Conservation (phyloP, 2,329 filamentous ascomycete species). For the Neurospora sp. region DNA sequence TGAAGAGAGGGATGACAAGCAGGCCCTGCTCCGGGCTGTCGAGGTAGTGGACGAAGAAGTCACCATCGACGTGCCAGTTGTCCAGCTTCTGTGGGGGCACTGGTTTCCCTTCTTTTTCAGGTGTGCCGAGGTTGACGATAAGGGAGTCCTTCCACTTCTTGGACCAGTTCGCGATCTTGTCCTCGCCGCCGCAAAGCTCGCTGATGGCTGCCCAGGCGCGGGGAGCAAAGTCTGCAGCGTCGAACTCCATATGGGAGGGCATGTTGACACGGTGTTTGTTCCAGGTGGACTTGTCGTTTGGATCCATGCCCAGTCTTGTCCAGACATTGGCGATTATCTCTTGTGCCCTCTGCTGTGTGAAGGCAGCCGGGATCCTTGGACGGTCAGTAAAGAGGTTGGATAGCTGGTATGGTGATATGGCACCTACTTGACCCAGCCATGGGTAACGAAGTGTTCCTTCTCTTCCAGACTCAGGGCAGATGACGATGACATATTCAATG, state of each 20-base stretch:
- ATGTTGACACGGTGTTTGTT: slow-evolving; percentile 51
- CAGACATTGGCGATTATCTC: slow-evolving; percentile 39
- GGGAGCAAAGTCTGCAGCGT: slow-evolving; percentile 47
- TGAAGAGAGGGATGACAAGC: slow-evolving; percentile 58
- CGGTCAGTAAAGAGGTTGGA: slow-evolving; percentile 12
- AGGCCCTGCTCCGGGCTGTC: slow-evolving; percentile 61
- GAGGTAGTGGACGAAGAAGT: slow-evolving; percentile 64
- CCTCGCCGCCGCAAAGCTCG: slow-evolving; percentile 54
- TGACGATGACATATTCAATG: slow-evolving; percentile 11
- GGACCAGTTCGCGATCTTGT: slow-evolving; percentile 36
- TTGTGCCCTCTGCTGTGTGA: slow-evolving; percentile 28
- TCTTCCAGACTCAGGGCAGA: slow-evolving; percentile 27
- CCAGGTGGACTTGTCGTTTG: slow-evolving; percentile 56
- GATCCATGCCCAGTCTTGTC: slow-evolving; percentile 55
- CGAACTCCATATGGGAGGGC: slow-evolving; percentile 47
- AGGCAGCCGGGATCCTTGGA: slow-evolving; percentile 24
- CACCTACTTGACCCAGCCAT: slow-evolving; percentile 29
- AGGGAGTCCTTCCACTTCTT: slow-evolving; percentile 56
- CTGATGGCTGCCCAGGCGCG: slow-evolving; percentile 57
- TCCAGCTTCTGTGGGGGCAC: slow-evolving; percentile 41
- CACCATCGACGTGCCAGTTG: slow-evolving; percentile 61
- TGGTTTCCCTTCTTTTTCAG: slow-evolving; percentile 38
- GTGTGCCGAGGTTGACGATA: slow-evolving; percentile 58
- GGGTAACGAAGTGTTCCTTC: slow-evolving; percentile 30
- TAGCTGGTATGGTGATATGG: background rate